phyloP scores from a whole-genome alignment of 345 rosid species.

The Durio zibethinus region DNA sequence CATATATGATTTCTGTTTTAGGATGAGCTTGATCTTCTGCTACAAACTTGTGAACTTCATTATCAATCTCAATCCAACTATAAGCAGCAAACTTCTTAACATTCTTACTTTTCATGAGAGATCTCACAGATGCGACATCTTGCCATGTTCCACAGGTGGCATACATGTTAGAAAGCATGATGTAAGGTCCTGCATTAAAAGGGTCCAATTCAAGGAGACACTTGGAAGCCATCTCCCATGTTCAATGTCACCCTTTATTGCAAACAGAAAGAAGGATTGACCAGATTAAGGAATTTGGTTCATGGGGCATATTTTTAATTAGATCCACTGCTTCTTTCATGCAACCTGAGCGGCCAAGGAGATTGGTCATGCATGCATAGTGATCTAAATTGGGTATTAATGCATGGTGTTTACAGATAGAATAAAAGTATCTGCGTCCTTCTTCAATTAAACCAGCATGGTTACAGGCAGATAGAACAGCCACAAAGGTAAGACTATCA shows the following conservation, averaged over 20 bases:
- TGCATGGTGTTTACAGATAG: conserved; percentile 41
- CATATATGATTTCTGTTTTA: conserved; percentile 39
- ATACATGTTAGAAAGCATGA: conserved; percentile 58
- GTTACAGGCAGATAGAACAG: conserved; percentile 54
- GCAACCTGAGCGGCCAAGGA: conserved; percentile 50
- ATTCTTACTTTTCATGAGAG: conserved; percentile 48
- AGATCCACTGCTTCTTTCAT: conserved; percentile 42
- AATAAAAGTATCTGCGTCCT: conserved; percentile 46
- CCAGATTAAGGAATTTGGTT: conserved; percentile 51
- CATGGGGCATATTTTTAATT: conserved; percentile 37
- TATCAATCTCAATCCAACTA: conserved; percentile 56
- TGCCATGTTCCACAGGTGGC: conserved; percentile 58
- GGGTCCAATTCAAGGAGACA: conserved; percentile 48
- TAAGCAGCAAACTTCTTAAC: conserved; percentile 57
- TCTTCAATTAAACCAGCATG: conserved; percentile 51
- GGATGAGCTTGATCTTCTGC: conserved; percentile 58
- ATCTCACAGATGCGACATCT: conserved; percentile 51
- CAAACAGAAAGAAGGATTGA: conserved; percentile 47
- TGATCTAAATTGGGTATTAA: conserved; percentile 42
- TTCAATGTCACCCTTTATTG: conserved; percentile 34
- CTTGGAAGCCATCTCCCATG: conserved; percentile 57
- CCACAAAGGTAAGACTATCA: conserved; percentile 45
- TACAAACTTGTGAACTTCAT: conserved; percentile 50
- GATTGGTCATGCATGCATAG: conserved; percentile 51
- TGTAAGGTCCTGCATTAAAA: conserved; percentile 50